Percentiles rank a stretch among this genome's conserved stretches.
These are phyloP conservation scores for Pseudogymnoascus sp. DNA, from an alignment of 2,329 filamentous ascomycete species.

Conservation along the genomic window DNA sequence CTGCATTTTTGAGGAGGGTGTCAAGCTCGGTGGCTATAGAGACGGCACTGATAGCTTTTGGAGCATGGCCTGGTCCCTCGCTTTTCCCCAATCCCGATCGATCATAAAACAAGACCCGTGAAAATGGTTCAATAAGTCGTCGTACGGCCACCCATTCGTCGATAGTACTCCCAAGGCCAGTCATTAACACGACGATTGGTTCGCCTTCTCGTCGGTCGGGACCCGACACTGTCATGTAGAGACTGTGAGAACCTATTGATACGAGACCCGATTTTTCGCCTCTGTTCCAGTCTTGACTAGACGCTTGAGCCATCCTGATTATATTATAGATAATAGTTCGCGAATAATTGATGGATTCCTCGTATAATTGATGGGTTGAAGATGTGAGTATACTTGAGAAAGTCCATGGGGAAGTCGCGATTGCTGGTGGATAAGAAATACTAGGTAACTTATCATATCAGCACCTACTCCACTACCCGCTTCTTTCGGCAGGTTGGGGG, in stretches of 20 bases:
- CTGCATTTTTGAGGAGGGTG: constrained; percentile 12
- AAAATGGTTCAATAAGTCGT: constrained; percentile 19
- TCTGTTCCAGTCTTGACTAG: constrained; percentile 13
- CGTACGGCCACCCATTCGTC: constrained; percentile 22
- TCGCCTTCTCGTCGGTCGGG: constrained; percentile 19
- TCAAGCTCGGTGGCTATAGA: constrained; percentile 14
- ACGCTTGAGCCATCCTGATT: not conserved
- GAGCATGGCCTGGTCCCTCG: constrained; percentile 8
- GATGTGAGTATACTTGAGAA: not conserved
- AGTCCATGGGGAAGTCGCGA: not conserved
- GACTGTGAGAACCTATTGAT: constrained; percentile 19
- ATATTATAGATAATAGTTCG: not conserved
- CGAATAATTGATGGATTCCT: not conserved
- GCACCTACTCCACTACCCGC: not conserved
- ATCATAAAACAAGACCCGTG: constrained; percentile 22
- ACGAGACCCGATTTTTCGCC: constrained; percentile 17
- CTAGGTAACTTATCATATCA: not conserved
- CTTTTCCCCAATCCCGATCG: constrained; percentile 23
- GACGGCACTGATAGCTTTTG: constrained; percentile 12
- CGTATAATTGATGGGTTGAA: not conserved
- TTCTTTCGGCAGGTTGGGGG: not conserved
- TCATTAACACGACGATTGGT: constrained; percentile 22
- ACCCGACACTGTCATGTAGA: constrained; percentile 20
- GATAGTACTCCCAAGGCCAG: constrained; percentile 20
- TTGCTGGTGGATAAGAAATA: not conserved